Percentiles rank a stretch among this genome's conserved stretches.
Conservation (phyloP, 306 rosid genomes). For the Herpetospermum pedunculosum region DNA sequence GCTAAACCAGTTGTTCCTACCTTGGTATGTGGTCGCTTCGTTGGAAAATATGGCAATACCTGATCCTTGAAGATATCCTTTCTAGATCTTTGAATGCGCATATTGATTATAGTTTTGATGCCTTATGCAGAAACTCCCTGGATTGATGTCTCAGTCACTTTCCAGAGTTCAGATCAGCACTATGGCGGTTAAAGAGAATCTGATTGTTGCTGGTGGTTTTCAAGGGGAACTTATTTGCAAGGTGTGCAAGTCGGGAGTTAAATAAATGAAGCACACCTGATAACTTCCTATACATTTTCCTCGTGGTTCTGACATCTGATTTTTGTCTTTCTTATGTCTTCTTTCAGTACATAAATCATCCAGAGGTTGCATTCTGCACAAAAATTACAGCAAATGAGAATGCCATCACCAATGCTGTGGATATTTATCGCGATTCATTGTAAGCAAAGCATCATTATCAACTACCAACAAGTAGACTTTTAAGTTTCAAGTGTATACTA, state of each 20-base stretch:
- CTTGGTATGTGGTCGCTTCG: constrained; percentile 29
- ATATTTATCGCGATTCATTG: constrained; percentile 44
- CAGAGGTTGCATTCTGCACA: constrained; percentile 71
- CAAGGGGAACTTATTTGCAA: constrained; percentile 94
- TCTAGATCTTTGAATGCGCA: not conserved
- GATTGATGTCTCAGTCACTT: constrained; percentile 37
- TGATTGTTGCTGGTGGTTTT: constrained; percentile 83
- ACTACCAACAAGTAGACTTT: not conserved
- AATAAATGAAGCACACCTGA: not conserved
- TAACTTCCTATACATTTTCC: not conserved
- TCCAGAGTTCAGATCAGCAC: constrained; percentile 90
- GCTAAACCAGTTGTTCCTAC: constrained; percentile 59
- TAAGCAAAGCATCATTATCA: constrained; percentile 20
- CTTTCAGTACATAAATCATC: constrained; percentile 43
- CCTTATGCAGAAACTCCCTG: constrained; percentile 36
- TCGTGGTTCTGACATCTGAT: not conserved
- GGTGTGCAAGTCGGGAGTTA: constrained; percentile 29
- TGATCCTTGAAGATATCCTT: not conserved
- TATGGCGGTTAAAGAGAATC: constrained; percentile 72
- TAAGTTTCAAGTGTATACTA: not conserved
- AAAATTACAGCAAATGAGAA: constrained; percentile 58
- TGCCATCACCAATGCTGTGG: constrained; percentile 89
- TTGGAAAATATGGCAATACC: not conserved
- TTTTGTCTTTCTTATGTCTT: not conserved
- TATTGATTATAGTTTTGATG: not conserved